Base-by-base conservation (phyloP, 371 early-diverging fungal species). In the Mucor racemosus region DNA sequence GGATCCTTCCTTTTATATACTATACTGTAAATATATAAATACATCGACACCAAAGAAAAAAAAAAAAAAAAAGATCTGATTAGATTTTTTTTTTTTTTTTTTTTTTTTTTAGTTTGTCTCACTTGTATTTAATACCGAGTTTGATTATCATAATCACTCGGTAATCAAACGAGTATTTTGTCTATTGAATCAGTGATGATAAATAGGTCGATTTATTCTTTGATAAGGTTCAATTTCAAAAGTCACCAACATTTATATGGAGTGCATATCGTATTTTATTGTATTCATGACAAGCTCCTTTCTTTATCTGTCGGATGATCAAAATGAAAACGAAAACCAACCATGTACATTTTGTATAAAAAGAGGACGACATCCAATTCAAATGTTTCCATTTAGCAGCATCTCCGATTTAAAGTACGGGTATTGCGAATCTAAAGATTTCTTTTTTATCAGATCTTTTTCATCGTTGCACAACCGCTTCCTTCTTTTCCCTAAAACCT, bases 391-490 rank as follows among this genome's bases (percentile, higher is more conserved):
- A 4, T 36, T 17, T 36, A 33, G 17, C 35, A 36, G 9, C 60
- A 50, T 40, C 66, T 65, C 66, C 66, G 71, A 31, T 66, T 38
- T 13, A 65, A 70, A 39, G 50, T 11, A 46, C 21, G 9, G 48
- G 48, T 50, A 19, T 50, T 50, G 50, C 50, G 50, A 62, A 53
- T 46, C 57, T 34, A 11, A 59, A 31, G 48, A 48, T 67, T 58
- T 62, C 34, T 64, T n/a, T 59, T 67, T 73, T 73, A 68, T 73
- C 73, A 73, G 73, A 73, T 73, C 66, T 60, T 63, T 62, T 59
- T 59, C 53, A 34, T 46, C 54, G 54, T 68, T 41, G 38, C 62
- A 70, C 62, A 9, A 64, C 65, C 40, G 58, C 33, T 68, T 53
- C 53, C 59, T 53, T 62, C 54, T 67, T 67, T 58, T 65, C 62